These are phyloP conservation scores for Ophiostoma triangulosporum DNA, from an alignment of 2,329 filamentous ascomycete species.

Conservation along the genomic window DNA sequence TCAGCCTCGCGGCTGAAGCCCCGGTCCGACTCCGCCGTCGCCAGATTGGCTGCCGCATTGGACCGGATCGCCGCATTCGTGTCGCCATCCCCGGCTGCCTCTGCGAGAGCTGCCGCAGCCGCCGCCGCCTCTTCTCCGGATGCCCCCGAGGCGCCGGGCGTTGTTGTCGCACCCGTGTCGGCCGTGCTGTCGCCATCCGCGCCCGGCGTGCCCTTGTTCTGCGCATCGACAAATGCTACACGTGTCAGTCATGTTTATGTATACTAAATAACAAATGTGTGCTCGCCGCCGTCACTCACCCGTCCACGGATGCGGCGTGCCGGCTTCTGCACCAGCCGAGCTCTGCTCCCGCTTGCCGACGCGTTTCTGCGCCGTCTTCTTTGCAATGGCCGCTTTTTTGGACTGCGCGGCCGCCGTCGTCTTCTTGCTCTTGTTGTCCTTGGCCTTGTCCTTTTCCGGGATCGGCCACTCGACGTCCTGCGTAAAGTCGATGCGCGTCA, in stretches of 20 bases:
- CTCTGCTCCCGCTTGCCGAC: conserved; percentile 41
- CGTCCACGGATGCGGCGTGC: conserved; percentile 38
- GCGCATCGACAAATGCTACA: conserved; percentile 34
- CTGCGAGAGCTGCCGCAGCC: conserved; percentile 2
- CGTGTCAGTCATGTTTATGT: neutral
- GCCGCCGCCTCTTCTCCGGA: conserved; percentile 22
- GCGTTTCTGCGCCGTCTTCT: conserved; percentile 42
- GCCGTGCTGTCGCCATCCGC: conserved; percentile 28
- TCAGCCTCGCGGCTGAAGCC: conserved; percentile 73
- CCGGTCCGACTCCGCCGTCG: conserved; percentile 43
- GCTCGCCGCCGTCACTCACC: too few relatives aligned
- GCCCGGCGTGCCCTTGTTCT: conserved; percentile 26
- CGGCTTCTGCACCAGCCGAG: conserved; percentile 35
- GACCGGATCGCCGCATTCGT: conserved; percentile 5
- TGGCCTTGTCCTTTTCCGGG: conserved; percentile 71
- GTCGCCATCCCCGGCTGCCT: conserved; percentile 15
- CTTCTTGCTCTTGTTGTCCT: conserved; percentile 56
- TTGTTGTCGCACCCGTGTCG: conserved; percentile 6
- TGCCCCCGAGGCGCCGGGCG: conserved; percentile 11
- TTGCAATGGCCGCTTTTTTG: conserved; percentile 41
- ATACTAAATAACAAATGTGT: too few relatives aligned
- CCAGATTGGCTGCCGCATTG: conserved; percentile 32
- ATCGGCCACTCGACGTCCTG: conserved; percentile 95
- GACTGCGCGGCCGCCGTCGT: conserved; percentile 32
- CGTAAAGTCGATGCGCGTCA: conserved; percentile 68